Percentiles rank a stretch among this genome's conserved stretches.
Evolutionary conservation across 306 rosid genomes (phyloP).

Genomic region (Begonia peltatifolia): DNA sequence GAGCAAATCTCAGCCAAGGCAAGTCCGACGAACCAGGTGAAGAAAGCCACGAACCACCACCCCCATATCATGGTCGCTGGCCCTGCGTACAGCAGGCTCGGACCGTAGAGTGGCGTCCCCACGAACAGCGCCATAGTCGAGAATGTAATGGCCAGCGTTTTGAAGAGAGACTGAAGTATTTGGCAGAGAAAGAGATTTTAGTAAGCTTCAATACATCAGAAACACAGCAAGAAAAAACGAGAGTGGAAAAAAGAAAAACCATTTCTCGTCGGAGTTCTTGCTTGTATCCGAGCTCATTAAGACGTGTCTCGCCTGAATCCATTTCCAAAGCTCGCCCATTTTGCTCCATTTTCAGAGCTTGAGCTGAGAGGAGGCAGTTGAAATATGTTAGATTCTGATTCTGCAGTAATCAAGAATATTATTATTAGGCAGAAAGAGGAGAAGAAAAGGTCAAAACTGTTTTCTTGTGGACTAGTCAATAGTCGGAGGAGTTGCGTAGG

Average conservation of each 20-base stretch:
- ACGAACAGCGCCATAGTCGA: slow-evolving; percentile 19
- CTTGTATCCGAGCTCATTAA: slow-evolving; percentile 39
- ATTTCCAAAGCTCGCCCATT: slow-evolving; percentile 7
- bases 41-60: slow-evolving; percentile 12
- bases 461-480: too few relatives aligned
- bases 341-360: background rate
- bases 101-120: slow-evolving; percentile 22
- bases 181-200: background rate
- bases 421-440: too few relatives aligned
- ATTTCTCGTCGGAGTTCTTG: slow-evolving; percentile 38
- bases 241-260: slow-evolving; percentile 9
- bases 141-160: slow-evolving; percentile 23
- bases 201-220: background rate
- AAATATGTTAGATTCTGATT: slow-evolving; percentile 2
- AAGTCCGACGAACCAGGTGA: slow-evolving; percentile 25
- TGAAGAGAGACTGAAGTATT: slow-evolving; percentile 11
- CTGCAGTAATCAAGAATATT: too few relatives aligned
- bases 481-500: too few relatives aligned
- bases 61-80: slow-evolving; percentile 24
- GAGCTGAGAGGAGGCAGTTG: background rate
- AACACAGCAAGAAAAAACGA: background rate
- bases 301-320: slow-evolving; percentile 37
- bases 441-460: too few relatives aligned
- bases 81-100: slow-evolving; percentile 19
- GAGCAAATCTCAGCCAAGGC: slow-evolving; percentile 30